Conservation (phyloP, 202 grass and related monocot species). For the Carex arenaria region DNA sequence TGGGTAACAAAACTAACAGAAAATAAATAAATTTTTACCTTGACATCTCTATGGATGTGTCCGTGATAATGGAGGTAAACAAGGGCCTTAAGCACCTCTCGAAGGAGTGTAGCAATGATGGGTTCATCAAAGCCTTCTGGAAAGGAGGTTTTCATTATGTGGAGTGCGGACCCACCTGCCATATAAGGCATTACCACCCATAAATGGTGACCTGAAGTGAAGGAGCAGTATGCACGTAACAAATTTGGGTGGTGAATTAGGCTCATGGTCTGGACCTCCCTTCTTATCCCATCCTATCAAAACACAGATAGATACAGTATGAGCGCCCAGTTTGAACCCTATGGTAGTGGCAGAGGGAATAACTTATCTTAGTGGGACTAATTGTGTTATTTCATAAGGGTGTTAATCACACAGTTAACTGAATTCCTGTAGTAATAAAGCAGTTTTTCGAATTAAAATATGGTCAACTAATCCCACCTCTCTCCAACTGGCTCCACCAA, state of each 20-base stretch:
- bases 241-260: constrained; percentile 92
- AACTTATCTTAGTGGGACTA: background rate
- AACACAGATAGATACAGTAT: background rate
- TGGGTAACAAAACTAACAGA: background rate
- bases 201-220: constrained; percentile 65
- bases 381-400: background rate
- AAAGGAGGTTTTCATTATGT: constrained; percentile 93
- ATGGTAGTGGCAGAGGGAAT: background rate
- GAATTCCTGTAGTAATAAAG: background rate
- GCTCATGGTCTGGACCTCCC: constrained; percentile 94
- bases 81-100: constrained; percentile 92
- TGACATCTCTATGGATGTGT: constrained; percentile 96
- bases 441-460: background rate
- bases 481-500: background rate
- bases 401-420: background rate
- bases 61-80: constrained; percentile 91
- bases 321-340: background rate
- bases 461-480: background rate
- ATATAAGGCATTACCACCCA: constrained; percentile 99
- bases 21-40: constrained; percentile 46
- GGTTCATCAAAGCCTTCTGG: constrained; percentile 94
- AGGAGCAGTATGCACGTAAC: constrained; percentile 71
- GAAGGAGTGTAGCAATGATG: constrained; percentile 77
- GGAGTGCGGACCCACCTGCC: constrained; percentile 78
- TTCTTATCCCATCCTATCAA: constrained; percentile 86